Conservation (phyloP, 2,329 filamentous ascomycete genomes). For the Aureobasidium sp. region DNA sequence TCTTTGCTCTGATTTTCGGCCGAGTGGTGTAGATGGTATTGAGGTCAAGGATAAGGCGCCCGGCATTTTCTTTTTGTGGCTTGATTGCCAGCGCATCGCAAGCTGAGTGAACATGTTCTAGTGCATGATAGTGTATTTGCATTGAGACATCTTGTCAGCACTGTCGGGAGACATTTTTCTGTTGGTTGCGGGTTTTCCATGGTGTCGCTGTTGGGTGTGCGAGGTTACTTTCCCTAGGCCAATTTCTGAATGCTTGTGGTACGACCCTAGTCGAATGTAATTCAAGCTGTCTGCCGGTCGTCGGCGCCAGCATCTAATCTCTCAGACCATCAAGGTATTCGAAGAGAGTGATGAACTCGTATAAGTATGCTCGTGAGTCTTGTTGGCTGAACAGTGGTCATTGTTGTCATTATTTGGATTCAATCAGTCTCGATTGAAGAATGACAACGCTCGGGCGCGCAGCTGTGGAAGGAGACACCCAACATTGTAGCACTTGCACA, state of each 20-base stretch:
- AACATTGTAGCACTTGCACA: background rate
- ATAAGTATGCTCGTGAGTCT: background rate
- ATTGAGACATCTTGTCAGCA: conserved; percentile 1
- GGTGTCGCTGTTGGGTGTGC: background rate
- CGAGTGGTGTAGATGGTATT: background rate
- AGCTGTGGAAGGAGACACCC: background rate
- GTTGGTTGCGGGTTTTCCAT: background rate
- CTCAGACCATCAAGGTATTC: background rate
- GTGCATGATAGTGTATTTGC: background rate
- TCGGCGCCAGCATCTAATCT: background rate
- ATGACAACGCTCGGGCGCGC: background rate
- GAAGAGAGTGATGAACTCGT: background rate
- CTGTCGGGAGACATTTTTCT: background rate
- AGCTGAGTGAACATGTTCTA: background rate
- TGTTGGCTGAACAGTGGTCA: background rate
- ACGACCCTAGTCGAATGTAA: background rate
- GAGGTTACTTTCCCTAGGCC: background rate
- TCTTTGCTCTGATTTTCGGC: background rate
- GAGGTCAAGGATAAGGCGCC: background rate
- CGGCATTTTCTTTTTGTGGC: background rate
- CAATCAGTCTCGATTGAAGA: background rate
- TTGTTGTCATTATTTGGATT: background rate
- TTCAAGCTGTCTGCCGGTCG: background rate
- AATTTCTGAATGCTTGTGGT: background rate
- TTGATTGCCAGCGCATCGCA: conserved; percentile 9